Evolutionary conservation across 2,329 filamentous ascomycete genomes (phyloP).

Genomic region (Aphanocladium album): DNA sequence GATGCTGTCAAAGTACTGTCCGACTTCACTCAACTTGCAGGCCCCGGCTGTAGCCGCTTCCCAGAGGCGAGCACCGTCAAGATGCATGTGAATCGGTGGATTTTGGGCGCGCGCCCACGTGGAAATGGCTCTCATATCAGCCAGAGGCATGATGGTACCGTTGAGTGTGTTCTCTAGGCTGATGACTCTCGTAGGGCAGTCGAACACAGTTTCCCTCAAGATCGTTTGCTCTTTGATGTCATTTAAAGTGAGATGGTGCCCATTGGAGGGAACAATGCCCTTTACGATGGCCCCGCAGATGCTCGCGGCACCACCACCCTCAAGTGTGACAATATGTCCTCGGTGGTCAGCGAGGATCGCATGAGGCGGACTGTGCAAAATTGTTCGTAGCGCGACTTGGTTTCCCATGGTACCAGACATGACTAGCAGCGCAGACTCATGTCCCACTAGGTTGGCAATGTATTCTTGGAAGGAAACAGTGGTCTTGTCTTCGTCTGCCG

Average conservation of each 20-base stretch:
- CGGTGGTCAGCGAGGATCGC: slow-evolving; percentile 69
- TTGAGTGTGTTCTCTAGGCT: slow-evolving; percentile 76
- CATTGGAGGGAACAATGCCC: slow-evolving; percentile 62
- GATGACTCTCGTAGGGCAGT: slow-evolving; percentile 71
- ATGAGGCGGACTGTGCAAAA: slow-evolving; percentile 68
- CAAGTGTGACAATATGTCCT: slow-evolving; percentile 66
- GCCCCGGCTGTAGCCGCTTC: neutral
- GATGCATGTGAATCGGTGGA: slow-evolving; percentile 57
- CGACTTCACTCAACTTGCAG: slow-evolving; percentile 63
- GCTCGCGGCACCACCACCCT: slow-evolving; percentile 58
- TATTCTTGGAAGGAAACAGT: slow-evolving; percentile 55
- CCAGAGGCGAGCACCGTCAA: slow-evolving; percentile 68
- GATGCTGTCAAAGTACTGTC: slow-evolving; percentile 63
- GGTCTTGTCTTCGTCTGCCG: slow-evolving; percentile 6
- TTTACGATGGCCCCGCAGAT: slow-evolving; percentile 65
- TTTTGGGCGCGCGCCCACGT: slow-evolving; percentile 55
- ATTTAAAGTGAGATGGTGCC: slow-evolving; percentile 64
- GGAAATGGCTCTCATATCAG: slow-evolving; percentile 61
- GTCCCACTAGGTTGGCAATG: slow-evolving; percentile 62
- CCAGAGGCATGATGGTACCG: slow-evolving; percentile 69
- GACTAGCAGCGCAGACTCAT: slow-evolving; percentile 68
- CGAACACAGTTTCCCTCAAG: slow-evolving; percentile 63
- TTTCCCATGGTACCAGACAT: slow-evolving; percentile 86
- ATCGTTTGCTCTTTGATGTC: slow-evolving; percentile 63
- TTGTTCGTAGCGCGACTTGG: slow-evolving; percentile 68